Base-by-base conservation (phyloP, 2,329 filamentous ascomycete genomes). In the Penicillium verrucosum region DNA sequence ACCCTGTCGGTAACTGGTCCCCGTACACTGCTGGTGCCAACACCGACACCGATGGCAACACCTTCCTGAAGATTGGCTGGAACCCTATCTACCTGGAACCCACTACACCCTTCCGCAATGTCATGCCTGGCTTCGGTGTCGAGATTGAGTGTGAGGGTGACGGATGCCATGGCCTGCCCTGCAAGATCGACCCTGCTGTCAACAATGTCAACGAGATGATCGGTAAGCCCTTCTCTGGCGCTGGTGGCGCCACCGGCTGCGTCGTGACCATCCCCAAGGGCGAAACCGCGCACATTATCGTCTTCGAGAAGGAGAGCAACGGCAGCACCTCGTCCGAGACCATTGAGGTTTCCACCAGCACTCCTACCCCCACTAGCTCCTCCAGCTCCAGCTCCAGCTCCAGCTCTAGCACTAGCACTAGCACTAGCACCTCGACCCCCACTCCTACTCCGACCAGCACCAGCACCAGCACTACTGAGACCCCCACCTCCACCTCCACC, bases 21-120 rank as follows among this genome's bases (percentile, higher is more conserved):
- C 85, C 88, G 2, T 93, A 86, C 68, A 89, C 92, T 61, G 86
- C 87, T 14, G 89, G 89, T 57, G 86, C 88, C 55, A 92, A 92
- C 74, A 86, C 85, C 16, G 85, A 86, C 63, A 65, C 68, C 45
- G 79, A 74, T 50, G 89, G 89, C 49, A 75, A 83, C 59, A 91
- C 89, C 1, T 92, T 83, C 69, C 81, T 90, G 65, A 92, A 90
- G 77, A 78, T 92, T 51, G 89, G 85, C 53, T 89, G 86, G 81
- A 92, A 92, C 73, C 89, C 89, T 25, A 88, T 90, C 60, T 92
- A 85, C 73, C 80, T 81, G 34, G 79, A 86, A 64, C 64, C 73
- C 14, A 62, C 74, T 66, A 80, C 65, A 75, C 83, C 61, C 49
- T 78, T 90, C 67, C 79, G 79, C 45, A 76, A 80, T 61, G 80